These are phyloP conservation scores for Didymella pinodella DNA, from an alignment of 2,329 filamentous ascomycete species.

Conservation along the genomic window DNA sequence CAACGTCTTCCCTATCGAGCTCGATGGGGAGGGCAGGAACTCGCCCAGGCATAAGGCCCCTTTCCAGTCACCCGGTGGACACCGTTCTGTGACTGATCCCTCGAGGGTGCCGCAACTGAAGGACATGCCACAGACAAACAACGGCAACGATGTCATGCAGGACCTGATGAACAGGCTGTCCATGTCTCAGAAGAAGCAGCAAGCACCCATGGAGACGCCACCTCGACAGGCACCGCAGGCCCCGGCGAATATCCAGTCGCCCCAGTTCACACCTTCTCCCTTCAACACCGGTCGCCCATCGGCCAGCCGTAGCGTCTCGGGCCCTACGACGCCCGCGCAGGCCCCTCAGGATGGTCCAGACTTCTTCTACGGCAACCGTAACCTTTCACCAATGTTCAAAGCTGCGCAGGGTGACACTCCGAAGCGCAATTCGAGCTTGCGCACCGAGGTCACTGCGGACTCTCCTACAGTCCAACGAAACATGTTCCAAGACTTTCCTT, in stretches of 20 bases:
- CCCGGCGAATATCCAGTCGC: conserved; percentile 34
- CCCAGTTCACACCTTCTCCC: conserved; percentile 51
- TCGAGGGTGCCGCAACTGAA: conserved; percentile 38
- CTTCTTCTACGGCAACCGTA: conserved; percentile 55
- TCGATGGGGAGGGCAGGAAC: conserved; percentile 56
- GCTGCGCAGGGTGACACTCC: conserved; percentile 55
- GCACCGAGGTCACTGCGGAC: conserved; percentile 53
- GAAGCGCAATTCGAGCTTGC: conserved; percentile 54
- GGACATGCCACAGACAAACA: conserved; percentile 49
- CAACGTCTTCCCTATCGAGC: conserved; percentile 72
- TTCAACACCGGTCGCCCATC: conserved; percentile 46
- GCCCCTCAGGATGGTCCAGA: conserved; percentile 37
- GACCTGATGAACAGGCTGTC: conserved; percentile 53
- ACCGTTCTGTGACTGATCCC: conserved; percentile 46
- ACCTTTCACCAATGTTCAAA: conserved; percentile 60
- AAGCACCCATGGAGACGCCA: conserved; percentile 30
- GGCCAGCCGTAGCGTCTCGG: conserved; percentile 41
- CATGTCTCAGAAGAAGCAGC: conserved; percentile 42
- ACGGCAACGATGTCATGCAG: conserved; percentile 55
- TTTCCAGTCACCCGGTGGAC: conserved; percentile 30
- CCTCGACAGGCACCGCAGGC: conserved; percentile 33
- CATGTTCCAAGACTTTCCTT: conserved; percentile 37
- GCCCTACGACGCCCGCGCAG: conserved; percentile 45
- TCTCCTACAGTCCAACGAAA: conserved; percentile 38
- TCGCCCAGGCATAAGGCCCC: conserved; percentile 36